Evolutionary conservation across 2,329 filamentous ascomycete genomes (phyloP).

Genomic region (Neopestalotiopsis sp.): DNA sequence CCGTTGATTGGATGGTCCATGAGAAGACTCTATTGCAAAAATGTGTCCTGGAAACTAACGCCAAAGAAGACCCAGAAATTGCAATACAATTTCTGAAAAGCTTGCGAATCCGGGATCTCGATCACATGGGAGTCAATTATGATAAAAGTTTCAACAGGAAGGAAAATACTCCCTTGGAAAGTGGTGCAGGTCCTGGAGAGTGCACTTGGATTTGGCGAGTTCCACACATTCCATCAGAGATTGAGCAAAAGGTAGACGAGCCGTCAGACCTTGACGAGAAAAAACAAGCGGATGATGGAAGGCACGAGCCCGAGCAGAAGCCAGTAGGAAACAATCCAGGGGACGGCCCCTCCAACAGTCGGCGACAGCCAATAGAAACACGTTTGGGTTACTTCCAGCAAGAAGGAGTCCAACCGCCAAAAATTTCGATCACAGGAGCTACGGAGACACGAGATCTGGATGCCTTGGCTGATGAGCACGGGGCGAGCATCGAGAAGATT

Average conservation of each 20-base stretch:
- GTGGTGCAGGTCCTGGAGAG: neutral
- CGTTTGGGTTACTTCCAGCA: no score
- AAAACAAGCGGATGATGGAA: no score
- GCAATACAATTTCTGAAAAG: neutral
- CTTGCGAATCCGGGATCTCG: conserved; percentile 19
- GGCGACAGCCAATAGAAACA: no score
- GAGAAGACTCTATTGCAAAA: conserved; percentile 19
- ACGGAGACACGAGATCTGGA: neutral
- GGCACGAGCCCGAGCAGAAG: no score
- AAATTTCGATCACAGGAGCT: neutral
- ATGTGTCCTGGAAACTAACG: neutral
- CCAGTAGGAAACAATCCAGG: no score
- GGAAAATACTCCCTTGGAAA: neutral
- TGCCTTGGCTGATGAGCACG: neutral
- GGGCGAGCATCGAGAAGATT: neutral
- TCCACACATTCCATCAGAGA: neutral
- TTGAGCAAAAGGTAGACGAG: neutral
- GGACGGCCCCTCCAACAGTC: no score
- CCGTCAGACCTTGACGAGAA: no score
- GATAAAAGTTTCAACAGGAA: no score
- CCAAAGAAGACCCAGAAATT: neutral
- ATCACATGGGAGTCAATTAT: conserved; percentile 17
- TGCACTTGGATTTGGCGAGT: neutral
- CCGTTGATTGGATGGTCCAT: conserved; percentile 21
- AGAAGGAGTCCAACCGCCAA: no score